Evolutionary conservation across 2,329 filamentous ascomycete species (phyloP), one percentile per base, ranked within the genome.

Genomic region (Pestalotiopsis fici): DNA sequence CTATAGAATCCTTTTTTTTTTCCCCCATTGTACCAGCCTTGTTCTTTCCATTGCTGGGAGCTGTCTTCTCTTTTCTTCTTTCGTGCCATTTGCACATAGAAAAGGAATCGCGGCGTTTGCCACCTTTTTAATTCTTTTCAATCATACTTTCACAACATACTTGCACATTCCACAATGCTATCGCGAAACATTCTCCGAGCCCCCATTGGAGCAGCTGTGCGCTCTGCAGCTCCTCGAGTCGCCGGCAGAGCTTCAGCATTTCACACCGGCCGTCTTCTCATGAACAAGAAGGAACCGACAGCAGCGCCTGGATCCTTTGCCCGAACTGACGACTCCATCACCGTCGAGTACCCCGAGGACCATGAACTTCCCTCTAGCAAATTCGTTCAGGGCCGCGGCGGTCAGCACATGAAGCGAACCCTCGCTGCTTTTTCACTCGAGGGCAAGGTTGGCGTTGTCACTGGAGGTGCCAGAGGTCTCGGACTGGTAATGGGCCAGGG

Each of bases 401-500:
- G 93, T 21, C 87, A 91, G 76, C 93, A 96, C 75, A 92, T 93
- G 81, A 94, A 94, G 83, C 91, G 94, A 28, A 97, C 94, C 0
- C 87, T 98, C 31, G 90, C 93, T 39, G 89, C 89, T 56, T 98
- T 98, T 83, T 95, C 94, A 9, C 87, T 98, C 39, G 92, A 97
- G 77, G 92, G 90, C 69, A 91, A 91, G 76, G 92, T 95, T 9
- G 94, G 90, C 59, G 85, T 98, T 54, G 92, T 98, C 50, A 98
- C 95, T 1, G 95, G 95, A 64, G 95, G 95, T 76, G 95, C 95
- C 28, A 87, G 95, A 76, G 95, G 95, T 7, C 81, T 98, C 67
- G 95, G 95, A 50, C 84, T 98, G 69, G 94, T 97, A 73, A 98
- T 98, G 92, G 93, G 92, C 64, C 94, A 97, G 83, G 94, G 93